A percentile compares a stretch with the other conserved stretches of the same genome.
Conservation (phyloP, 257 asterid genomes). For the Echium plantagineum region DNA sequence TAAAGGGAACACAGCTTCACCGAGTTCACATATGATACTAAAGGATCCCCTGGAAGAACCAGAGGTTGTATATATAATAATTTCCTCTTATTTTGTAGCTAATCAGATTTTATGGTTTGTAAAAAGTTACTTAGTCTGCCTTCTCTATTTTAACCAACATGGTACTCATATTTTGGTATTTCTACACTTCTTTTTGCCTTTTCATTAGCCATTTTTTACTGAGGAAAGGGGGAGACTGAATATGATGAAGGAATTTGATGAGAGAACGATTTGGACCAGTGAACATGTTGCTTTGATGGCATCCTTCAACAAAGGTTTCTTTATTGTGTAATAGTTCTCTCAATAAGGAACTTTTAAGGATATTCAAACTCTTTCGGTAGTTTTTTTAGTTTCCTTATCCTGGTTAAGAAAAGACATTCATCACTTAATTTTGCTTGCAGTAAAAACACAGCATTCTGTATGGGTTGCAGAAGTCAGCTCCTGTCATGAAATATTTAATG, state of each 20-base stretch:
- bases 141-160: conserved; percentile 1
- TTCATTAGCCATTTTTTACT: conserved; percentile 48
- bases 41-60: conserved; percentile 86
- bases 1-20: conserved; percentile 42
- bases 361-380: conserved; percentile 6
- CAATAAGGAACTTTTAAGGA: neutral
- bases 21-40: conserved; percentile 68
- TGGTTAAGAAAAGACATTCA: neutral
- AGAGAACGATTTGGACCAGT: conserved; percentile 85
- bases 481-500: conserved; percentile 28
- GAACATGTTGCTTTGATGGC: conserved; percentile 68
- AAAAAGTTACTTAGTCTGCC: neutral
- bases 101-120: neutral
- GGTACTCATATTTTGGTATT: conserved; percentile 7
- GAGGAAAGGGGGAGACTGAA: conserved; percentile 82
- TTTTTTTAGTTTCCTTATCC: neutral
- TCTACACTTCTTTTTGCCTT: conserved; percentile 1
- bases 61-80: conserved; percentile 36
- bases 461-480: conserved; percentile 75
- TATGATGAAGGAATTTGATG: conserved; percentile 76
- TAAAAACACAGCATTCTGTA: conserved; percentile 81
- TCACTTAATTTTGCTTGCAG: conserved; percentile 27
- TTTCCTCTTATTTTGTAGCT: neutral
- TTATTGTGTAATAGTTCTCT: neutral
- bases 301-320: conserved; percentile 71